Conservation (phyloP, 2,329 filamentous ascomycete species). For the Aspergillus fischeri region DNA sequence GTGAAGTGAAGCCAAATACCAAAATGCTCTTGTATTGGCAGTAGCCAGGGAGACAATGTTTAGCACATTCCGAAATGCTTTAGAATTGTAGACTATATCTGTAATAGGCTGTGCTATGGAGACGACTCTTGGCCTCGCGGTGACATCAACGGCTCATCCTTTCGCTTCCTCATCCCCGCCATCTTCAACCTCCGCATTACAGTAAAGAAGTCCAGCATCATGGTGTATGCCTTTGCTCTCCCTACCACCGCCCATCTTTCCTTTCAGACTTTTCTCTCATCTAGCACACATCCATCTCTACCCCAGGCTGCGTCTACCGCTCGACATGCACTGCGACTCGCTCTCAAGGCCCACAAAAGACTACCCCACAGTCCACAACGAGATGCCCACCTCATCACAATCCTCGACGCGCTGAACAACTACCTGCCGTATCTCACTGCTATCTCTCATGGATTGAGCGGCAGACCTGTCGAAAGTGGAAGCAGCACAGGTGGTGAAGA, state of each 20-base stretch:
- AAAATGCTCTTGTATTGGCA: not conserved
- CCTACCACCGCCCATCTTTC: constrained; percentile 86
- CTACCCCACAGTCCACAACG: constrained; percentile 66
- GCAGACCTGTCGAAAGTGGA: constrained; percentile 40
- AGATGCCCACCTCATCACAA: constrained; percentile 62
- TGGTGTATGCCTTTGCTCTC: constrained; percentile 86
- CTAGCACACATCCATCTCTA: constrained; percentile 82
- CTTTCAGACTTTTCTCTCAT: constrained; percentile 72
- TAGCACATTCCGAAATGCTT: not conserved
- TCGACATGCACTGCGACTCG: constrained; percentile 75
- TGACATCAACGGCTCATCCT: constrained; percentile 10
- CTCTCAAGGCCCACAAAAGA: constrained; percentile 84
- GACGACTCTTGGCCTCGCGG: not conserved
- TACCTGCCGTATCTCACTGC: constrained; percentile 84
- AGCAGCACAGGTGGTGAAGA: constrained; percentile 48
- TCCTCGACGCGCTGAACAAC: constrained; percentile 65
- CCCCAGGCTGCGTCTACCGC: constrained; percentile 77
- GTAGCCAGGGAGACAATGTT: not conserved
- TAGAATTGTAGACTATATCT: not conserved
- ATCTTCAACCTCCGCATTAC: constrained; percentile 4
- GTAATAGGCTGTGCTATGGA: not conserved
- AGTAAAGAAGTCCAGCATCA: constrained; percentile 37
- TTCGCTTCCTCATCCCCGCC: constrained; percentile 13
- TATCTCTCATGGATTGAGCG: constrained; percentile 67
- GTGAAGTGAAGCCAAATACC: not conserved